Evolutionary conservation across 2,329 filamentous ascomycete genomes (phyloP).

Genomic region (Ilyonectria destructans): DNA sequence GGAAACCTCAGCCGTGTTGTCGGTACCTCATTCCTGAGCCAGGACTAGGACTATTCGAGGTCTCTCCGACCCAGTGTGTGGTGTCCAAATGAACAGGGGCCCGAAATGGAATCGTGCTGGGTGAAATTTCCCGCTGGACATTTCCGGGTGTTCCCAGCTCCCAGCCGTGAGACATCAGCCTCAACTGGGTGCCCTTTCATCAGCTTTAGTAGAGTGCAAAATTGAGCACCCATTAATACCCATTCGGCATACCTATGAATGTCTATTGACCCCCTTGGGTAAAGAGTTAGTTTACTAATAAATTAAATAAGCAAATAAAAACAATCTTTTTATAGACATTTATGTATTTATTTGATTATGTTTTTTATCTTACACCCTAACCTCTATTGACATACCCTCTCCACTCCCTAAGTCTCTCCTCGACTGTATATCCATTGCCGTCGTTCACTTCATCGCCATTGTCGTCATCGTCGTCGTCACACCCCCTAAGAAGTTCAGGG

Average conservation of each 20-base stretch:
- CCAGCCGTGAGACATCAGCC: not conserved
- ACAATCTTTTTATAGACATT: too few relatives aligned
- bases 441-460: not conserved
- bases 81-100: not conserved
- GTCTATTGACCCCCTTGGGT: too few relatives aligned
- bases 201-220: not conserved
- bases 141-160: not conserved
- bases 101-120: not conserved
- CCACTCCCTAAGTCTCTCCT: too few relatives aligned
- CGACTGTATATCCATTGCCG: too few relatives aligned
- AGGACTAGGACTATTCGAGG: not conserved
- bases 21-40: not conserved
- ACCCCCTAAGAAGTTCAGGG: not conserved
- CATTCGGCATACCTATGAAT: too few relatives aligned
- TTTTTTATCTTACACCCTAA: too few relatives aligned
- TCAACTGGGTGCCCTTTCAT: not conserved
- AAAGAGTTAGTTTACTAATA: too few relatives aligned
- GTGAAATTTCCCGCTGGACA: not conserved
- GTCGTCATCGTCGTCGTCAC: not conserved
- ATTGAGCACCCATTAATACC: too few relatives aligned
- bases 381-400: too few relatives aligned
- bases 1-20: constrained; percentile 4
- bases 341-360: too few relatives aligned
- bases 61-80: not conserved
- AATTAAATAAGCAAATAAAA: too few relatives aligned